Conservation (phyloP, 2,329 filamentous ascomycete genomes). For the Penicillium italicum region DNA sequence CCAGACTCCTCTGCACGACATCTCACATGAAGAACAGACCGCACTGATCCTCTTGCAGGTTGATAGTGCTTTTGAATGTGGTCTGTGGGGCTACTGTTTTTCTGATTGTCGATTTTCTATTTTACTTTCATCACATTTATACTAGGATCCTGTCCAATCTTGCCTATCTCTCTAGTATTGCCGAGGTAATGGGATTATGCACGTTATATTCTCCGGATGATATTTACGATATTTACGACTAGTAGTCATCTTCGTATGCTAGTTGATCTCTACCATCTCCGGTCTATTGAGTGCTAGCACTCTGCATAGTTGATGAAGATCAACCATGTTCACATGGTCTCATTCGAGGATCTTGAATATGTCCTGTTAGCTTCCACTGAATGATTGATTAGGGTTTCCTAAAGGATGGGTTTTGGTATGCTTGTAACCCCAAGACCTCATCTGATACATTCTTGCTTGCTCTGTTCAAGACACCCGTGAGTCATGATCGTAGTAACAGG, state of each 20-base stretch:
- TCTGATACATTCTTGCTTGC: constrained; percentile 26
- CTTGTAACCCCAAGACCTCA: constrained; percentile 22
- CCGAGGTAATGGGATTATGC: constrained; percentile 5
- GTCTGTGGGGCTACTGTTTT: constrained; percentile 1
- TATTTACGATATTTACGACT: constrained; percentile 12
- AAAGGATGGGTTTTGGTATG: constrained; percentile 10
- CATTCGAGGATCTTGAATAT: constrained; percentile 18
- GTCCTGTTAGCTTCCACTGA: background rate
- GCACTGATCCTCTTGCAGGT: constrained; percentile 10
- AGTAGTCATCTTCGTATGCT: background rate
- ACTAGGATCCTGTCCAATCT: background rate
- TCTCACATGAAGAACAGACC: constrained; percentile 11
- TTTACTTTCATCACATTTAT: background rate
- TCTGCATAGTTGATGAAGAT: constrained; percentile 18
- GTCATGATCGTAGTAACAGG: constrained; percentile 24
- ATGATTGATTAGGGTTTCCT: constrained; percentile 17
- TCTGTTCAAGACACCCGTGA: constrained; percentile 15
- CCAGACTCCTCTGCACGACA: constrained; percentile 22
- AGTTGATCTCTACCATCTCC: constrained; percentile 19
- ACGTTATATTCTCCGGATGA: constrained; percentile 13
- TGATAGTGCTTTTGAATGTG: constrained; percentile 12
- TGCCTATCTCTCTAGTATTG: background rate
- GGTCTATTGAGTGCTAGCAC: background rate
- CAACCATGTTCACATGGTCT: constrained; percentile 16
- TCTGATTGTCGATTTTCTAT: background rate